Evolutionary conservation across 2,329 filamentous ascomycete species (phyloP).

Genomic region (Westerdykella ornata): DNA sequence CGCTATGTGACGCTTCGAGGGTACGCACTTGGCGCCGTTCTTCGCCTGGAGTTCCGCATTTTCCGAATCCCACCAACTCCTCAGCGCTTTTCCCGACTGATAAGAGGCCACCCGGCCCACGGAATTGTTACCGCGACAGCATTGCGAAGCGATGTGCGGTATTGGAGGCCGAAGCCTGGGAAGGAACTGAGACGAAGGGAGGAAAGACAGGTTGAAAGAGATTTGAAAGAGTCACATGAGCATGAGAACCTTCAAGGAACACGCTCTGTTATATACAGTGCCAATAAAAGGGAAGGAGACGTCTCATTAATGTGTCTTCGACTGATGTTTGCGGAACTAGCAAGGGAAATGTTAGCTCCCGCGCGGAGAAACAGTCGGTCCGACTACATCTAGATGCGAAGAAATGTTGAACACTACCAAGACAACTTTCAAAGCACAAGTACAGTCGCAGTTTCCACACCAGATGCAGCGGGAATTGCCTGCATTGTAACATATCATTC

Average conservation of each 20-base stretch:
- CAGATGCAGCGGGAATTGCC: too few species aligned
- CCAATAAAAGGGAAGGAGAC: conserved; percentile 3
- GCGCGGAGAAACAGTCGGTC: conserved; percentile 21
- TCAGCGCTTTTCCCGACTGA: conserved; percentile 16
- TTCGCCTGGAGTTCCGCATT: conserved; percentile 10
- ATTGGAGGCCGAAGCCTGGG: conserved; percentile 44
- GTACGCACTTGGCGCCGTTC: conserved; percentile 9
- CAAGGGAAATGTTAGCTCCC: not conserved
- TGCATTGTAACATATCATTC: too few species aligned
- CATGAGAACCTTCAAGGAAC: conserved; percentile 1
- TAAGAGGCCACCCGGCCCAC: conserved; percentile 41
- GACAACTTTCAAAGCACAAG: too few species aligned
- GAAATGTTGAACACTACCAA: too few species aligned
- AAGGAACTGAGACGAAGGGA: conserved; percentile 31
- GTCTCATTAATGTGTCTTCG: not conserved
- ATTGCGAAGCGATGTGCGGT: conserved; percentile 36
- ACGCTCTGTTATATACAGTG: not conserved
- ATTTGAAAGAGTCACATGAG: conserved; percentile 11
- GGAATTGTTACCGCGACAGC: conserved; percentile 38
- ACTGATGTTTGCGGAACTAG: not conserved
- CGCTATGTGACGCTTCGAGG: not conserved
- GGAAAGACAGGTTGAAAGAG: conserved; percentile 41
- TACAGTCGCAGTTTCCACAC: too few species aligned
- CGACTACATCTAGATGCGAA: conserved; percentile 1
- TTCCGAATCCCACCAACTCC: conserved; percentile 16